Evolutionary conservation across 179 eudicot genomes (phyloP).

Genomic region (Beta macrorhiza): DNA sequence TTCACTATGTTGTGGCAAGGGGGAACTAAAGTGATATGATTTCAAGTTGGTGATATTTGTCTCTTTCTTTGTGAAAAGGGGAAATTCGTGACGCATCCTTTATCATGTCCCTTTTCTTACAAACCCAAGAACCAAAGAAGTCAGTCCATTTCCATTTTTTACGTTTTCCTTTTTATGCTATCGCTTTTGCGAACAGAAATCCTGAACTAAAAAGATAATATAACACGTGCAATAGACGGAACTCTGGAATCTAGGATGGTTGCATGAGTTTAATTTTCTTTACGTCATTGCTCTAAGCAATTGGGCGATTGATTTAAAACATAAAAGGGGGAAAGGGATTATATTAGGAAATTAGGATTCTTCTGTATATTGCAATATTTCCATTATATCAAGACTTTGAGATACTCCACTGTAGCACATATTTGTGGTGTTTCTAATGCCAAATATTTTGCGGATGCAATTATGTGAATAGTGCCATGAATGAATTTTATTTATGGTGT

Average conservation of each 20-base stretch:
- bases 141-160: not conserved
- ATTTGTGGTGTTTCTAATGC: not conserved
- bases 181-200: too few relatives aligned
- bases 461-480: not conserved
- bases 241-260: not conserved
- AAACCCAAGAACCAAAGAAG: not conserved
- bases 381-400: not conserved
- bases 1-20: not conserved
- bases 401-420: not conserved
- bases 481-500: not conserved
- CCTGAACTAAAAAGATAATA: not conserved
- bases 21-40: not conserved
- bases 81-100: not conserved
- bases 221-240: not conserved
- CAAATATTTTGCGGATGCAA: not conserved
- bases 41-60: not conserved
- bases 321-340: not conserved
- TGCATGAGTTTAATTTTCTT: not conserved
- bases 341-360: not conserved
- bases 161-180: too few relatives aligned
- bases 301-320: not conserved
- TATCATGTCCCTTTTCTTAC: not conserved
- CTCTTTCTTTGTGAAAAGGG: not conserved
- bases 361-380: not conserved
- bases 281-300: not conserved